Percentiles rank a stretch among this genome's conserved stretches.
Conservation (phyloP, 202 grass and related monocot genomes). For the Brachypodium distachyon region DNA sequence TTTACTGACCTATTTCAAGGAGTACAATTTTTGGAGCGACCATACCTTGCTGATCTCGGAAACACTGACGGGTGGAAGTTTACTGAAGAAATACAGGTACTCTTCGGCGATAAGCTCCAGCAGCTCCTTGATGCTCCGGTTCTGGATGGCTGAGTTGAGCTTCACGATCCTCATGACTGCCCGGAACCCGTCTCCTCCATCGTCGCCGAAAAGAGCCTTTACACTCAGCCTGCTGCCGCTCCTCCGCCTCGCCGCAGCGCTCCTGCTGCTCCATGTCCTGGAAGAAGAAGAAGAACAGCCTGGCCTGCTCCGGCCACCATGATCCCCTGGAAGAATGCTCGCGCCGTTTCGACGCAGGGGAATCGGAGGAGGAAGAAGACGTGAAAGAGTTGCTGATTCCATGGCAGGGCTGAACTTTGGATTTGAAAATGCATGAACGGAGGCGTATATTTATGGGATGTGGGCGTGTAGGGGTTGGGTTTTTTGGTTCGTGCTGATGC, state of each 20-base stretch:
- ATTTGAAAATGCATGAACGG: not conserved
- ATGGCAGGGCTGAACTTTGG: not conserved
- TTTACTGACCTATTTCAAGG: no score
- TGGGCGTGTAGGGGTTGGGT: not conserved
- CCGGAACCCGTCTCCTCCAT: constrained; percentile 33
- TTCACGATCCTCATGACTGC: constrained; percentile 37
- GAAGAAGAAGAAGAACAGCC: not conserved
- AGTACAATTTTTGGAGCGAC: not conserved
- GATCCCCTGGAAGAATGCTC: not conserved
- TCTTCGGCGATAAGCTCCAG: constrained; percentile 44
- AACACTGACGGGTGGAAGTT: constrained; percentile 10
- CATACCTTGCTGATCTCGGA: constrained; percentile 42
- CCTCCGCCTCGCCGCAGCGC: not conserved
- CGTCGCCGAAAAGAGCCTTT: constrained; percentile 20
- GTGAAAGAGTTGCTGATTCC: constrained; percentile 5
- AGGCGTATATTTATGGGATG: not conserved
- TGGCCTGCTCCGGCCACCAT: not conserved
- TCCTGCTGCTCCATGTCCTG: not conserved
- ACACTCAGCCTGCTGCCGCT: not conserved
- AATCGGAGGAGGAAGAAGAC: not conserved
- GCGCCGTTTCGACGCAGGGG: not conserved
- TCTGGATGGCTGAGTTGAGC: constrained; percentile 64
- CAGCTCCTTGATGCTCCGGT: constrained; percentile 56
- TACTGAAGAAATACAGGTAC: constrained; percentile 26
- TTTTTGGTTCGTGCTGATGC: not conserved